Conservation (phyloP, 768 basidiomycete genomes). For the Boletellus ananiceps region DNA sequence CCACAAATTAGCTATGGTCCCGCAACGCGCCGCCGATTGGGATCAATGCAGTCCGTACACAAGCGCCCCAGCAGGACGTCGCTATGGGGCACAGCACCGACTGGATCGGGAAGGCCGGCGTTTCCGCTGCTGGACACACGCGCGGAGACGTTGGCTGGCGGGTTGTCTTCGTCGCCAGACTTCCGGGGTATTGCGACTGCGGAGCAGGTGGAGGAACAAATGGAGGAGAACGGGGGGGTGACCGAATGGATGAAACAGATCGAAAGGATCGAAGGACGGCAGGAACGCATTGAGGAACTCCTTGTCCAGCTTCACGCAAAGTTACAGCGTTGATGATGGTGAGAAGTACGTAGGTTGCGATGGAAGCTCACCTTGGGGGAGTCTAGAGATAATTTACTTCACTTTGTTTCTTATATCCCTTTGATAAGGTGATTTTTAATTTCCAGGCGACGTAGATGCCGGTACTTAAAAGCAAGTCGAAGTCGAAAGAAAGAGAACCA, state of each 20-base stretch:
- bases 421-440: constrained; percentile 1
- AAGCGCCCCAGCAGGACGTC: constrained; percentile 16
- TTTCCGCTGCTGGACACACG: constrained; percentile 24
- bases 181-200: constrained; percentile 19
- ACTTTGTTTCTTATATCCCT: constrained; percentile 1
- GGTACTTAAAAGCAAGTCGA: constrained; percentile 3
- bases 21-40: constrained; percentile 36
- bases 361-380: background rate
- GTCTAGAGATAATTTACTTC: constrained; percentile 2
- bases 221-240: constrained; percentile 26
- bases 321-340: constrained; percentile 6
- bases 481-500: background rate
- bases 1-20: constrained; percentile 36
- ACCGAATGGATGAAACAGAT: constrained; percentile 33
- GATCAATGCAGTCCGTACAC: constrained; percentile 28
- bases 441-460: constrained; percentile 3
- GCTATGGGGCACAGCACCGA: background rate
- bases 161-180: constrained; percentile 29
- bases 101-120: constrained; percentile 8
- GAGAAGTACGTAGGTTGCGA: background rate
- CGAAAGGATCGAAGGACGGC: constrained; percentile 39
- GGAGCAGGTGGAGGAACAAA: constrained; percentile 25
- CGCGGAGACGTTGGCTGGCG: constrained; percentile 13
- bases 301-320: constrained; percentile 31
- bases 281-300: constrained; percentile 46